Conservation (phyloP, 441 rosid genomes). For the Dalechampia spathulata region DNA sequence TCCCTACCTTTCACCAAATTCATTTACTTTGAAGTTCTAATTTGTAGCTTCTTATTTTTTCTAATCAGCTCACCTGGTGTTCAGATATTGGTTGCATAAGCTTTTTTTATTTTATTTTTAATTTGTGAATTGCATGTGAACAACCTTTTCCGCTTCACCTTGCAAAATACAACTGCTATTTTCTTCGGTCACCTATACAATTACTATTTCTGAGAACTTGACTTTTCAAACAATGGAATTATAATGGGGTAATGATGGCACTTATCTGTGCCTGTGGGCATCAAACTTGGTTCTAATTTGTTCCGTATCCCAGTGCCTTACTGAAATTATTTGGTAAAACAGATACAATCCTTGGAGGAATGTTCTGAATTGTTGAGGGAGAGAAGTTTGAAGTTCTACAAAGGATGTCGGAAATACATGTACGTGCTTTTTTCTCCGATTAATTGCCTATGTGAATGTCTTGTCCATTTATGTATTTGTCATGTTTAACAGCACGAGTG, state of each 20-base stretch:
- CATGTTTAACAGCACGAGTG: not conserved
- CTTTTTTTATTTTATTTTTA: not conserved
- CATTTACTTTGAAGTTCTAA: no score
- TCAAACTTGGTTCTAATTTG: not conserved
- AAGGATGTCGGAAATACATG: conserved; percentile 99
- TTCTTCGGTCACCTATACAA: not conserved
- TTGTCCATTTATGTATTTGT: not conserved
- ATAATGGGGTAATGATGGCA: not conserved
- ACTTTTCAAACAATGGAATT: not conserved
- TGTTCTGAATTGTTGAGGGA: conserved; percentile 79
- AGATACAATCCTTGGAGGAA: conserved; percentile 94
- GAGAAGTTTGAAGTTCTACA: conserved; percentile 87
- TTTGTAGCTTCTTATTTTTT: no score
- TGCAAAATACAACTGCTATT: not conserved
- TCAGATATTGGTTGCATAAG: not conserved
- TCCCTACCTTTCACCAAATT: no score
- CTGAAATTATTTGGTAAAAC: conserved; percentile 28
- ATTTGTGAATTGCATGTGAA: not conserved
- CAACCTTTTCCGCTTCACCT: not conserved
- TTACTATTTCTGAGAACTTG: not conserved
- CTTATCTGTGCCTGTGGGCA: not conserved
- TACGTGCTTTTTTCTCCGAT: conserved; percentile 25
- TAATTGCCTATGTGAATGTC: not conserved
- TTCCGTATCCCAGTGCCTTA: not conserved
- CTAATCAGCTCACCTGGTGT: not conserved